Evolutionary conservation across 306 rosid species (phyloP).

Genomic region (Canavalia ensiformis): DNA sequence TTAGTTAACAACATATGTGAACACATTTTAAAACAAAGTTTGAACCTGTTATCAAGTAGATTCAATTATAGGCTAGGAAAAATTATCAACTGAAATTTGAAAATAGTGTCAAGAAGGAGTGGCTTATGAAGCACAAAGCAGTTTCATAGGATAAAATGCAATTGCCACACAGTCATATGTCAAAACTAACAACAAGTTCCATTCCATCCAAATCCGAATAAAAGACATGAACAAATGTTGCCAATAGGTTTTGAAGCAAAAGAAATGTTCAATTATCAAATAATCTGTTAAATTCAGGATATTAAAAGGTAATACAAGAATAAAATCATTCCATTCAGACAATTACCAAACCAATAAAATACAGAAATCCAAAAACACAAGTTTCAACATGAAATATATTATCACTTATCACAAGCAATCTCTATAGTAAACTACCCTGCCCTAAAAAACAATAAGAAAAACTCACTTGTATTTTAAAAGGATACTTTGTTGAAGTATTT

Average conservation of each 20-base stretch:
- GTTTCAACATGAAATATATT: conserved; percentile 3
- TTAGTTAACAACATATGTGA: not conserved
- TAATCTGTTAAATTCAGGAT: conserved; percentile 3
- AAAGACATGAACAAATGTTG: conserved; percentile 17
- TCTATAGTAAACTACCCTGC: not conserved
- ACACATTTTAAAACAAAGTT: not conserved
- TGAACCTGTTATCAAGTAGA: conserved; percentile 6
- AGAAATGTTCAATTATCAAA: conserved; percentile 1
- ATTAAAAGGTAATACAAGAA: conserved; percentile 12
- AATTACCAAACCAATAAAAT: not conserved
- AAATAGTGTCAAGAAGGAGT: not conserved
- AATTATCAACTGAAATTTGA: conserved; percentile 28
- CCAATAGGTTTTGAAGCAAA: conserved; percentile 3
- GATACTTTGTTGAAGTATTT: conserved; percentile 97
- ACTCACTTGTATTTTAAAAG: conserved; percentile 97
- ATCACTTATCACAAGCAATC: not conserved
- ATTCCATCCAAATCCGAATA: conserved; percentile 18
- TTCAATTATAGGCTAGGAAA: conserved; percentile 8
- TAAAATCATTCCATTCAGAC: conserved; percentile 1
- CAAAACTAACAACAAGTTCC: conserved; percentile 2
- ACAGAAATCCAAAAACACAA: not conserved
- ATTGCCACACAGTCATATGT: not conserved
- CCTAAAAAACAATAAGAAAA: conserved; percentile 33
- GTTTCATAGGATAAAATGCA: not conserved
- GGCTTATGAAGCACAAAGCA: not conserved